Evolutionary conservation across 2,329 filamentous ascomycete genomes (phyloP).

Genomic region (Karstenula rhodostoma): DNA sequence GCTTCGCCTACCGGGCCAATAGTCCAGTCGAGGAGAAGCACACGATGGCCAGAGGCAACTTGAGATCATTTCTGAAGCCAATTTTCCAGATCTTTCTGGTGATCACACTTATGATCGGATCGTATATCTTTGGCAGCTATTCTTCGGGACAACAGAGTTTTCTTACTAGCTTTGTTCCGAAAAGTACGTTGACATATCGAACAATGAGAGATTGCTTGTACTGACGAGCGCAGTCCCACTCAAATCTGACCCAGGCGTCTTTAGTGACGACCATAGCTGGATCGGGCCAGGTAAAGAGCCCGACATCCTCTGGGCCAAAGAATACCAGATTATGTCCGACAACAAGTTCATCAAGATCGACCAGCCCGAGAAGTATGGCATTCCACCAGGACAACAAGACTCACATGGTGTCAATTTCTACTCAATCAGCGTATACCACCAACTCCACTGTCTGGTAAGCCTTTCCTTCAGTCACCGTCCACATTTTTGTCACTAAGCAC

Average conservation of each 20-base stretch:
- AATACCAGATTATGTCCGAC: neutral
- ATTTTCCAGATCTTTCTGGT: neutral
- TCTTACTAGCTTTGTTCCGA: neutral
- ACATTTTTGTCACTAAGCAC: neutral
- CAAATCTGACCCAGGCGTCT: neutral
- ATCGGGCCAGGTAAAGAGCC: neutral
- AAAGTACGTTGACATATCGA: neutral
- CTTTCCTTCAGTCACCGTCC: too few relatives aligned
- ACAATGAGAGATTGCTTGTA: neutral
- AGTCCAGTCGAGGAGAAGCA: neutral
- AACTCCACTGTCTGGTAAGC: slow-evolving; percentile 5
- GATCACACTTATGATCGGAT: neutral
- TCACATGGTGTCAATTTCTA: neutral
- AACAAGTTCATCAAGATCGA: slow-evolving; percentile 4
- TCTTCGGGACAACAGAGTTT: neutral
- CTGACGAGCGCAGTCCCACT: neutral
- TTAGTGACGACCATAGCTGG: neutral
- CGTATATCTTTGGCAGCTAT: neutral
- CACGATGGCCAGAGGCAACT: neutral
- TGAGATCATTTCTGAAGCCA: neutral
- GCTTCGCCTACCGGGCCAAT: neutral
- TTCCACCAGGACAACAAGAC: neutral
- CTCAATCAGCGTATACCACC: slow-evolving; percentile 4
- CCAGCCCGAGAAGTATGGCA: neutral
- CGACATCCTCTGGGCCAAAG: neutral